phyloP scores from a whole-genome alignment of 495 filamentous ascomycete species.

The Letharia lupina region DNA sequence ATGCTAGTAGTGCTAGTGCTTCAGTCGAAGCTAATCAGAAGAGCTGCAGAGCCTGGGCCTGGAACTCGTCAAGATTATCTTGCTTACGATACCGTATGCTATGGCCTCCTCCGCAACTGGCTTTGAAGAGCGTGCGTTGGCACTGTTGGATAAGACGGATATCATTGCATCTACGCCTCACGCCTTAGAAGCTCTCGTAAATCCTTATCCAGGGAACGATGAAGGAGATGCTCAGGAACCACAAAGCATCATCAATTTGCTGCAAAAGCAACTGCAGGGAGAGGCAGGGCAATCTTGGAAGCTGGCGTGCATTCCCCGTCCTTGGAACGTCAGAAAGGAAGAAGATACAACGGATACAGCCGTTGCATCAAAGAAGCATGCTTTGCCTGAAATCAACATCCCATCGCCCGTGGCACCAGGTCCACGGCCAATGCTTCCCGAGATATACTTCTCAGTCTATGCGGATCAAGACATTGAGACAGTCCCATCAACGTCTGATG shows the following conservation, averaged over 20 bases:
- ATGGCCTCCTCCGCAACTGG: conserved; percentile 61
- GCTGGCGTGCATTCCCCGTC: conserved; percentile 72
- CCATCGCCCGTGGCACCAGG: conserved; percentile 69
- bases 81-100: conserved; percentile 86
- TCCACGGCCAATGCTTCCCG: conserved; percentile 70
- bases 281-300: conserved; percentile 66
- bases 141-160: conserved; percentile 84
- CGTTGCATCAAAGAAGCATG: conserved; percentile 45
- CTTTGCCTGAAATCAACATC: conserved; percentile 64
- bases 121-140: conserved; percentile 58
- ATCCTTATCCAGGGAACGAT: conserved; percentile 61
- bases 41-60: conserved; percentile 50
- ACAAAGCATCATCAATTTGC: conserved; percentile 67
- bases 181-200: conserved; percentile 69
- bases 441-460: conserved; percentile 90
- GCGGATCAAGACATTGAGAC: conserved; percentile 83
- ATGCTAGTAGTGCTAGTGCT: neutral
- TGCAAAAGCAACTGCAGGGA: conserved; percentile 75
- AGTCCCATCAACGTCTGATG: conserved; percentile 65
- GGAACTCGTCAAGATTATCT: conserved; percentile 90
- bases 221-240: conserved; percentile 43
- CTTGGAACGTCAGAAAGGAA: conserved; percentile 58
- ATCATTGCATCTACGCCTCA: conserved; percentile 82
- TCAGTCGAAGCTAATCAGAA: conserved; percentile 24
- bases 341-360: conserved; percentile 42